phyloP scores from a whole-genome alignment of 805 yeast species.

The Starmerella floricola region DNA sequence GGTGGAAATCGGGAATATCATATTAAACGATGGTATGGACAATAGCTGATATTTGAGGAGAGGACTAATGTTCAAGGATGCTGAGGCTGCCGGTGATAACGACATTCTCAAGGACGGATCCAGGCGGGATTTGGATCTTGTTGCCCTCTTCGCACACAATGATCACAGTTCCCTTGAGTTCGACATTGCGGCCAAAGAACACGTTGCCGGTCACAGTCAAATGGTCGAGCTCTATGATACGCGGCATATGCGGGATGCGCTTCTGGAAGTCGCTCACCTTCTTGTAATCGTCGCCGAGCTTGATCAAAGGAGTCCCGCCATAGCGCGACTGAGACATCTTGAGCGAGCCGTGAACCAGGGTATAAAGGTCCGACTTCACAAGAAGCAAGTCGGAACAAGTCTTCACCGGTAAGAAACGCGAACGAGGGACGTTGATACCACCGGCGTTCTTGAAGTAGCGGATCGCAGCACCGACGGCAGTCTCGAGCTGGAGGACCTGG shows the following conservation, averaged over 20 bases:
- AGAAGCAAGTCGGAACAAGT: constrained; percentile 89
- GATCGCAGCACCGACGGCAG: constrained; percentile 98
- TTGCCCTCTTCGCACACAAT: constrained; percentile 96
- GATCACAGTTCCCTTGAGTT: constrained; percentile 92
- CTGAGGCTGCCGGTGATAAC: constrained; percentile 95
- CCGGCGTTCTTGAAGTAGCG: constrained; percentile 90
- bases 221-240: constrained; percentile 91
- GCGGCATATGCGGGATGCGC: constrained; percentile 91
- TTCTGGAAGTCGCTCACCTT: constrained; percentile 83
- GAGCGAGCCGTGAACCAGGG: constrained; percentile 81
- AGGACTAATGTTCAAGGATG: constrained; percentile 67
- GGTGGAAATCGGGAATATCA: too few relatives aligned
- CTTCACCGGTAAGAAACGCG: constrained; percentile 95
- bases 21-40: too few relatives aligned
- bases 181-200: constrained; percentile 74
- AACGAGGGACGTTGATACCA: constrained; percentile 97
- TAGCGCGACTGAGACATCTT: constrained; percentile 73
- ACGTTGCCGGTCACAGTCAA: constrained; percentile 97
- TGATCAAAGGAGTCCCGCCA: constrained; percentile 87
- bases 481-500: constrained; percentile 87
- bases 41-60: too few relatives aligned
- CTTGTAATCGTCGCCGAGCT: constrained; percentile 92
- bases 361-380: constrained; percentile 90
- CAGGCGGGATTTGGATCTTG: constrained; percentile 94
- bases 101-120: constrained; percentile 86